Base-by-base conservation (phyloP, 306 rosid species). In the Inga laurina region DNA sequence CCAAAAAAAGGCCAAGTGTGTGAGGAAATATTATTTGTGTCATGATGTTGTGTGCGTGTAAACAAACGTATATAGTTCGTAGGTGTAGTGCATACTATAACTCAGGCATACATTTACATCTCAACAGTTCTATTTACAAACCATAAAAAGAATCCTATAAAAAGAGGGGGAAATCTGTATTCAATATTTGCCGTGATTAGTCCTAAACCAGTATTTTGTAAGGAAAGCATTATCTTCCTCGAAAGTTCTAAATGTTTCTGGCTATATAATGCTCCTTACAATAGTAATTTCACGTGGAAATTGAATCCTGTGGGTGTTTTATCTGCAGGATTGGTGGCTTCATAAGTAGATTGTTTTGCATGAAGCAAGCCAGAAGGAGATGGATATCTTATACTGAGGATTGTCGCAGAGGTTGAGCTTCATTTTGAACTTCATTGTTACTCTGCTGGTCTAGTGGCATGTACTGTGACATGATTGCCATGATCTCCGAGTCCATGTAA, bases 381-480 rank as follows among this genome's bases (percentile, higher is more conserved):
- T 67, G 78, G 51, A 78, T 73, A 88, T 93, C 91, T 89, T 74
- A 82, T 27, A 88, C 91, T 11, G 91, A 67, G 76, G 86, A 87
- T 74, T 82, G 93, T 44, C 94, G 86, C 51, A 89, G 79, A 24
- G 94, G 93, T 59, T 92, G 92, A 64, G 89, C 59, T 74, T 90
- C 98, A 3, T 62, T 80, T 16, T 87, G 98, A 80, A 85, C 94
- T 75, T 86, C 90, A 48, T 87, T 49, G 16, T 49, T 88, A 30
- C 85, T 84, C 45, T 89, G 91, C 75, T 95, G 88, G 84, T 95
- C 99, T 5, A 95, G 82, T 51, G 99, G 99, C 99, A 95, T 95
- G 94, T 95, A 95, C 34, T 95, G 98, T 44, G 99, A 95, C 99
- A 95, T 93, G 81, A 95, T 95, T 66, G 99, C 91, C 99, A 90